Conservation (phyloP, 495 filamentous ascomycete genomes). For the Penicillium cataractarum region DNA sequence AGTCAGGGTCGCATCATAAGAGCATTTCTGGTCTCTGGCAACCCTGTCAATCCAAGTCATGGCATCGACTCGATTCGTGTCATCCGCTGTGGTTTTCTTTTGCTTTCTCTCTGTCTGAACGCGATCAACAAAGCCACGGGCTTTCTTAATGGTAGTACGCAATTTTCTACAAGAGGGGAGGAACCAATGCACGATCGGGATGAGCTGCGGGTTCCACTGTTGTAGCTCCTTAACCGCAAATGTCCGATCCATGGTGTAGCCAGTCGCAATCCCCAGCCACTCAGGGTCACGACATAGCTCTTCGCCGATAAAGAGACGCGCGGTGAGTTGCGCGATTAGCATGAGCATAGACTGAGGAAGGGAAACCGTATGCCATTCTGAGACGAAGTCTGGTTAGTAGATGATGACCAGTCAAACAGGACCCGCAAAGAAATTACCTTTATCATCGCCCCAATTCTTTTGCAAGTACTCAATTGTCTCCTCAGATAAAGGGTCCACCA, state of each 20-base stretch:
- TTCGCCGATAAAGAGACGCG: conserved; percentile 51
- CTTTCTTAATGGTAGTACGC: no score
- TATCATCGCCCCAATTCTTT: neutral
- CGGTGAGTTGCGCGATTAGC: conserved; percentile 46
- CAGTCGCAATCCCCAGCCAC: conserved; percentile 42
- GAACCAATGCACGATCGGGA: no score
- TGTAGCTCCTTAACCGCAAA: conserved; percentile 32
- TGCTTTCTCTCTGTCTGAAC: no score
- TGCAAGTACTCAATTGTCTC: conserved; percentile 27
- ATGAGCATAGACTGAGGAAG: neutral
- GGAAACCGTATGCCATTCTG: conserved; percentile 23
- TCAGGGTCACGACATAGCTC: conserved; percentile 45
- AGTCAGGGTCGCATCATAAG: no score
- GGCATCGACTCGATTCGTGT: no score
- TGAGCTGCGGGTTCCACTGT: no score
- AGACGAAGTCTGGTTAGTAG: neutral
- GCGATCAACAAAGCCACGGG: no score
- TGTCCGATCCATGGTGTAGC: conserved; percentile 45
- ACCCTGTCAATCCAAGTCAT: no score
- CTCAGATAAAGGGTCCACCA: conserved; percentile 32
- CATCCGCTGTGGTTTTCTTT: no score
- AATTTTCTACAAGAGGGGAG: no score
- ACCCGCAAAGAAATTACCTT: neutral
- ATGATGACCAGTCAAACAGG: neutral
- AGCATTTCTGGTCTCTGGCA: no score